Percentiles rank a stretch among this genome's conserved stretches.
These are phyloP conservation scores for Pseudopithomyces maydicus DNA, from an alignment of 2,329 filamentous ascomycete genomes.

Conservation along the genomic window DNA sequence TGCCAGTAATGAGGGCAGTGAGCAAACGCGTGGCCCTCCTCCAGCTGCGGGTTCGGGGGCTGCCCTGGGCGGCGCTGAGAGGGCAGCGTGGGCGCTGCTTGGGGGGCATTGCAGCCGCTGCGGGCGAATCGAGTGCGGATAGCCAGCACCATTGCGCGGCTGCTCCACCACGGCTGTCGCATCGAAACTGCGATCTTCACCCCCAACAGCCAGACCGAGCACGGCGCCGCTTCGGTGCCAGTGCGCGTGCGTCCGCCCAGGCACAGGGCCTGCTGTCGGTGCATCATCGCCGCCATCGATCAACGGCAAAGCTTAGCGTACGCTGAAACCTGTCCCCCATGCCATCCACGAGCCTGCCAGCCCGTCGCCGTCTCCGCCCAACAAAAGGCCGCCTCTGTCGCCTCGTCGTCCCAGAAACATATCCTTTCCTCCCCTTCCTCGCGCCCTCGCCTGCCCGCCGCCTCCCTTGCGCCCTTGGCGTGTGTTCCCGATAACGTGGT, in stretches of 20 bases:
- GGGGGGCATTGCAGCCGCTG: background rate
- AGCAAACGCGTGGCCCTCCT: slow-evolving; percentile 14
- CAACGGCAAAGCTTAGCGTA: slow-evolving; percentile 2
- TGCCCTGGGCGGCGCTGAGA: background rate
- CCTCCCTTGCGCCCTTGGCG: background rate
- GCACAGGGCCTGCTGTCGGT: background rate
- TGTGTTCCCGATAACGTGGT: background rate
- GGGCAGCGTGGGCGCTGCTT: too few species aligned
- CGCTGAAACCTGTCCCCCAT: slow-evolving; percentile 7
- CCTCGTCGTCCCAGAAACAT: background rate
- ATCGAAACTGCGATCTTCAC: slow-evolving; percentile 1
- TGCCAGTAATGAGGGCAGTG: background rate
- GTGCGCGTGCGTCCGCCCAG: background rate
- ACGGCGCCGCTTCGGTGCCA: background rate
- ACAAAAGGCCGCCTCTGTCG: slow-evolving; percentile 2
- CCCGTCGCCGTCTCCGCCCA: too few species aligned
- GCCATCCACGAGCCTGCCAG: too few species aligned
- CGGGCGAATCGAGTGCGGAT: background rate
- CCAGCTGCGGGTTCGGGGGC: slow-evolving; percentile 4
- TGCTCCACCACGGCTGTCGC: slow-evolving; percentile 3
- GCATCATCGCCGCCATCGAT: background rate
- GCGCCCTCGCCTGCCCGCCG: slow-evolving; percentile 9
- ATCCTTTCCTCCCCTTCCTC: background rate
- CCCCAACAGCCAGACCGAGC: background rate
- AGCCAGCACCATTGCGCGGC: background rate